Evolutionary conservation across 345 rosid species (phyloP).

Genomic region (Arabis alpina): DNA sequence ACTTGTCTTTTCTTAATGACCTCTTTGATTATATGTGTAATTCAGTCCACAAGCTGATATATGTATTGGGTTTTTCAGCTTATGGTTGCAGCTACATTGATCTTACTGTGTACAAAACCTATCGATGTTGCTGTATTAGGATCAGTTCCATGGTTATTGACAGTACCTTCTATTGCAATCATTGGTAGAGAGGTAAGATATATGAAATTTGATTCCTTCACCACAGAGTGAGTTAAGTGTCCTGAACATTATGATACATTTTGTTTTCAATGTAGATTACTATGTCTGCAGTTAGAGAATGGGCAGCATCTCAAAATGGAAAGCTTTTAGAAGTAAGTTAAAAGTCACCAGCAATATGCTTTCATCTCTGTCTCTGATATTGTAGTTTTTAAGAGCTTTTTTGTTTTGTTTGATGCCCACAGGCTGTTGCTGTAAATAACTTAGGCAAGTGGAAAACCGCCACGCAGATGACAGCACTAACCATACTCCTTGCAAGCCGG

Average conservation of each 20-base stretch:
- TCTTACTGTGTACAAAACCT: constrained; percentile 85
- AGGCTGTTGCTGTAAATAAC: constrained; percentile 99
- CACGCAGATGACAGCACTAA: constrained; percentile 90
- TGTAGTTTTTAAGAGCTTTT: neutral
- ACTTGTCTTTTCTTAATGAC: constrained; percentile 10
- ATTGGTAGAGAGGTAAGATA: constrained; percentile 90
- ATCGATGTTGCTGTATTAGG: constrained; percentile 60
- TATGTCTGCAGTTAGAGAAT: constrained; percentile 98
- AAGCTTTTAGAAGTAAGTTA: constrained; percentile 79
- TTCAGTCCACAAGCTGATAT: neutral
- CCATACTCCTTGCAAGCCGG: constrained; percentile 83
- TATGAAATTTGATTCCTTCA: constrained; percentile 6
- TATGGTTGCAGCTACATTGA: constrained; percentile 96
- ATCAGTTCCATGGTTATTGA: constrained; percentile 74
- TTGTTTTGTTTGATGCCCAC: constrained; percentile 18
- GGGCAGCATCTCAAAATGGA: constrained; percentile 97
- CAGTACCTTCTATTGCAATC: constrained; percentile 88
- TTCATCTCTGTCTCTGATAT: constrained; percentile 9
- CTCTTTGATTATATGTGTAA: neutral
- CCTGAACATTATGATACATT: constrained; percentile 6
- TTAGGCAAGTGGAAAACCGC: constrained; percentile 99
- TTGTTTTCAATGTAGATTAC: constrained; percentile 64
- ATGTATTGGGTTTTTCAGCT: constrained; percentile 57
- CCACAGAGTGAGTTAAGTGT: constrained; percentile 1
- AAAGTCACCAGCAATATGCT: neutral